Conservation (phyloP, 345 rosid species). For the Eutrema heterophyllum region DNA sequence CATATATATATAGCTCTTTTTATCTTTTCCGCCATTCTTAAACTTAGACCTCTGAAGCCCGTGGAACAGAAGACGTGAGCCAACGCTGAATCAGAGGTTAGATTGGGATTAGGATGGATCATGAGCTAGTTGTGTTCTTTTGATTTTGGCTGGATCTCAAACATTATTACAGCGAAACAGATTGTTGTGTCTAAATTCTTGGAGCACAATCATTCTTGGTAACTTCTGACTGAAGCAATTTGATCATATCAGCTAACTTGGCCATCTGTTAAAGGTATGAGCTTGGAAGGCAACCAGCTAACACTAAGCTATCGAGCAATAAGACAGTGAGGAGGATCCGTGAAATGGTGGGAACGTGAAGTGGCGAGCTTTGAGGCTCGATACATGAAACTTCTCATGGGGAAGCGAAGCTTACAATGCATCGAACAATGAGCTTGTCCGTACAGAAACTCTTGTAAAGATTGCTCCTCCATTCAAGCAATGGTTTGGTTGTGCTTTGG, state of each 20-base stretch:
- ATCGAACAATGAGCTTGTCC: constrained; percentile 16
- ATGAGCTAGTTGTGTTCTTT: not conserved
- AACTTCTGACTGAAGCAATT: not conserved
- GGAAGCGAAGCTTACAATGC: constrained; percentile 3
- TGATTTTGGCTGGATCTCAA: not conserved
- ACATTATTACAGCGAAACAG: not conserved
- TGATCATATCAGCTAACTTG: not conserved
- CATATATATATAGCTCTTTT: not conserved
- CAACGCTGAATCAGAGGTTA: not conserved
- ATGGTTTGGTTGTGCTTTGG: not conserved
- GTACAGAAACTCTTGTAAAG: constrained; percentile 2
- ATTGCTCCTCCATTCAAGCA: constrained; percentile 7
- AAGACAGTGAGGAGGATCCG: constrained; percentile 18
- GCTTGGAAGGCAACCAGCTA: constrained; percentile 16
- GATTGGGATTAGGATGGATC: not conserved
- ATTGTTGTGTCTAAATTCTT: not conserved
- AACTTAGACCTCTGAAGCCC: constrained; percentile 13
- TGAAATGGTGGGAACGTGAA: constrained; percentile 16
- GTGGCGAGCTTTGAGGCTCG: constrained; percentile 15
- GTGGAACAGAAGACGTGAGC: not conserved
- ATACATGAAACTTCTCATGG: constrained; percentile 3
- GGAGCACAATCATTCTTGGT: not conserved
- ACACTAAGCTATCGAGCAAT: constrained; percentile 15
- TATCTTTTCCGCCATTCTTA: not conserved
- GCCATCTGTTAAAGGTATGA: not conserved